Evolutionary conservation across 257 asterid genomes (phyloP), one percentile per base, ranked within the genome.

Genomic region (Rehmannia glutinosa): DNA sequence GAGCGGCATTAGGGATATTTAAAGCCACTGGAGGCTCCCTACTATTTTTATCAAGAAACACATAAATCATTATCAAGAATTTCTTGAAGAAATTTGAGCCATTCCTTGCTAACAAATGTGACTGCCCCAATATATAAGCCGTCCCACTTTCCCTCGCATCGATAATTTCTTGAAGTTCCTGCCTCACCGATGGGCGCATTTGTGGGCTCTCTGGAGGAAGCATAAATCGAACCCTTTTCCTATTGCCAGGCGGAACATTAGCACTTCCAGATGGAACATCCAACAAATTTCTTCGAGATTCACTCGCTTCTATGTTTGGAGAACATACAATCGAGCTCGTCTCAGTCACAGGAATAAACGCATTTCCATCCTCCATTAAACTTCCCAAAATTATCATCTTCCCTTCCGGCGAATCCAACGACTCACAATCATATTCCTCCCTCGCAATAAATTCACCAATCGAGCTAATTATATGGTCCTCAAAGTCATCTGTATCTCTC

Each of bases 101-200:
- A 7, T 70, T 81, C 43, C 89, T 73, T 13, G 86, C 81, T 54
- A 83, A 21, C 75, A 90, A 58, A 63, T 86, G 96, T 19, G 97
- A 86, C 74, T 84, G 83, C 1, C 98, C 98, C 81, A 87, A 49
- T 77, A 93, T 76, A 73, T 93, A 90, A 2, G 98, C 96, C 0
- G 94, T 84, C 47, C 98, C 96, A 30, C 92, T 88, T 21, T 90
- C 97, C 77, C 96, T 68, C 2, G 96, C 95, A 24, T 90, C 92
- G 25, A 90, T 81, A 19, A 93, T 81, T 8, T 81, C 87, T 63
- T 86, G 82, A 6, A 93, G 95, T 39, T 90, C 98, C 65, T 77
- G 75, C 32, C 97, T 75, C 15, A 90, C 86, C 0, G 80, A 55
- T 0, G 76, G 21, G 2, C 67, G 72, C 89, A 87, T 81, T 10